Evolutionary conservation across 257 asterid genomes (phyloP).

Genomic region (Plantago major): DNA sequence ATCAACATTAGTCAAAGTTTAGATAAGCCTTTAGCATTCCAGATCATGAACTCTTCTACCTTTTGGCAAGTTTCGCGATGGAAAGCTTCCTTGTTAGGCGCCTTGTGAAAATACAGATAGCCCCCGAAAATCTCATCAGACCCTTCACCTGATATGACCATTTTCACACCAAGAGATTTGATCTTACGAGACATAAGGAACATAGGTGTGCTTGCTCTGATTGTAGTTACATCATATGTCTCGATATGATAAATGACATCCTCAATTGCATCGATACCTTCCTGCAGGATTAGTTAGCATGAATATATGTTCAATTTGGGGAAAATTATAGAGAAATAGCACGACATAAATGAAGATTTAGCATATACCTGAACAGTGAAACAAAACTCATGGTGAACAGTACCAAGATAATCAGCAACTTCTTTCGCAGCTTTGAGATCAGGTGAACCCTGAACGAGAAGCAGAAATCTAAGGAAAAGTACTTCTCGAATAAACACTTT

Average conservation of each 20-base stretch:
- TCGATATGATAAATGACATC: slow-evolving; percentile 93
- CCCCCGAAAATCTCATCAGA: slow-evolving; percentile 99
- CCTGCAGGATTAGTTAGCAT: slow-evolving; percentile 32
- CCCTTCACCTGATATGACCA: slow-evolving; percentile 99
- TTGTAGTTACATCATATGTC: slow-evolving; percentile 93
- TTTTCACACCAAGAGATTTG: slow-evolving; percentile 90
- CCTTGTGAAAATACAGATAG: slow-evolving; percentile 84
- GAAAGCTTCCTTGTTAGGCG: slow-evolving; percentile 91
- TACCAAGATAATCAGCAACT: slow-evolving; percentile 91
- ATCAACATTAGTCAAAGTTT: slow-evolving; percentile 1
- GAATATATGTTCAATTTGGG: neutral
- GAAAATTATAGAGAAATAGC: neutral
- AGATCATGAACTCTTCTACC: slow-evolving; percentile 31
- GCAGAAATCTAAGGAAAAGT: neutral
- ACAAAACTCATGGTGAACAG: slow-evolving; percentile 92
- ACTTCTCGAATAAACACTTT: neutral
- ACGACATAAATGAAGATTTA: neutral
- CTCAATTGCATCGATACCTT: slow-evolving; percentile 96
- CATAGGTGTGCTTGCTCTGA: slow-evolving; percentile 98
- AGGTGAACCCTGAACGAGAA: slow-evolving; percentile 72
- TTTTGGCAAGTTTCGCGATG: slow-evolving; percentile 86
- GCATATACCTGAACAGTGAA: slow-evolving; percentile 78
- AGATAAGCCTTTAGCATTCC: neutral
- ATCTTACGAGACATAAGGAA: slow-evolving; percentile 96
- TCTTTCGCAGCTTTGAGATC: slow-evolving; percentile 94